Conservation (phyloP, 805 yeast genomes). For the Teunomyces funiuensis region DNA sequence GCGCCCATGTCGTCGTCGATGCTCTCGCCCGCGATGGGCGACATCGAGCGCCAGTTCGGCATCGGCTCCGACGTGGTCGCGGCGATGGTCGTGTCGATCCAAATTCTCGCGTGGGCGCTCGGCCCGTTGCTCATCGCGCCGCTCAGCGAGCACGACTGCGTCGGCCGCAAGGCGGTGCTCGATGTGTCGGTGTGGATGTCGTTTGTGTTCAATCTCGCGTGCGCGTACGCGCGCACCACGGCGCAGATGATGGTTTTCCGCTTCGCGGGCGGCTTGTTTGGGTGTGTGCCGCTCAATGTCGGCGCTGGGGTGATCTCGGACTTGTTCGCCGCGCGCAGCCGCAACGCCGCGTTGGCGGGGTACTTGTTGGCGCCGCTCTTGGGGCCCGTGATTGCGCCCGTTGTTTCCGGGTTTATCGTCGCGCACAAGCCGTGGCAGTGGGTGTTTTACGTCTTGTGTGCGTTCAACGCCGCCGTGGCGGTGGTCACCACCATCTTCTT, state of each 20-base stretch:
- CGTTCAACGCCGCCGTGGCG: constrained; percentile 54
- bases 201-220: constrained; percentile 53
- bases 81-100: constrained; percentile 59
- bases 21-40: constrained; percentile 57
- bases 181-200: constrained; percentile 50
- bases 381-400: constrained; percentile 69
- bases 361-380: constrained; percentile 62
- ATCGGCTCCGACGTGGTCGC: constrained; percentile 42
- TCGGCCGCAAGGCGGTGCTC: constrained; percentile 60
- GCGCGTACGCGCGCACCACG: constrained; percentile 57
- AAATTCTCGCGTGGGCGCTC: constrained; percentile 68
- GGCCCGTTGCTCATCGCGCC: constrained; percentile 71
- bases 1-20: constrained; percentile 66
- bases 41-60: constrained; percentile 45
- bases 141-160: constrained; percentile 54
- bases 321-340: constrained; percentile 49
- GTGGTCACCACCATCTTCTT: constrained; percentile 47
- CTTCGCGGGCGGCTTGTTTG: constrained; percentile 65
- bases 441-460: constrained; percentile 60
- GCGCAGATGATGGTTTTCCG: constrained; percentile 63
- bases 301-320: constrained; percentile 73
- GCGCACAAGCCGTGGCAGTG: constrained; percentile 60
- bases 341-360: constrained; percentile 57
- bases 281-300: constrained; percentile 65
- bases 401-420: constrained; percentile 57